phyloP scores from a whole-genome alignment of 2,329 filamentous ascomycete genomes.

The Pseudogymnoascus sp. region DNA sequence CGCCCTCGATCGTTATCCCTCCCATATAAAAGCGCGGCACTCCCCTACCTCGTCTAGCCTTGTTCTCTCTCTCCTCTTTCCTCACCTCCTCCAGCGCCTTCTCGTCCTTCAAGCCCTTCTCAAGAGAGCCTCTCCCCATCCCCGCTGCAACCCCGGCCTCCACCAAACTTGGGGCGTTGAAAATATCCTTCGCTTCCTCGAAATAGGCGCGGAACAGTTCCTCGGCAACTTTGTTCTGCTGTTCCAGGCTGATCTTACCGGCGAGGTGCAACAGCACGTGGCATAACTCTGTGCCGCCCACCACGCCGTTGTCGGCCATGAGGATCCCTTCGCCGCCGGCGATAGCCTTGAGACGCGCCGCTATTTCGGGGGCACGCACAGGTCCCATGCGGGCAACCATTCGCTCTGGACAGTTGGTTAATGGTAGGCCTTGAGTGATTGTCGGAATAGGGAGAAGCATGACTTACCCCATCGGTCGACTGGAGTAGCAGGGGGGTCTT shows the following conservation, averaged over 20 bases:
- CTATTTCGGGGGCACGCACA: neutral
- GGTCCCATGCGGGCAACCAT: neutral
- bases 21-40: neutral
- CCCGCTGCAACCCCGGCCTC: constrained; percentile 22
- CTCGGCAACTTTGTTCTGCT: constrained; percentile 53
- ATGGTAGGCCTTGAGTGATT: neutral
- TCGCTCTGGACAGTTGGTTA: neutral
- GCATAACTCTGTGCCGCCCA: neutral
- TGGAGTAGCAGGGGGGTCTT: neutral
- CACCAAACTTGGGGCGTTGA: constrained; percentile 32
- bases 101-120: constrained; percentile 46
- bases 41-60: constrained; percentile 21
- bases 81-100: constrained; percentile 49
- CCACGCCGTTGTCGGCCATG: neutral
- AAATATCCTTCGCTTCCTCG: constrained; percentile 58
- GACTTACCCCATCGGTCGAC: neutral
- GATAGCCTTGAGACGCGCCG: neutral
- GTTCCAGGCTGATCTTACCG: neutral
- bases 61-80: constrained; percentile 45
- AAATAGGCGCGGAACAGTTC: constrained; percentile 61
- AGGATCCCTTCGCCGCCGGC: neutral
- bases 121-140: constrained; percentile 45
- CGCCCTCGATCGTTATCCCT: neutral
- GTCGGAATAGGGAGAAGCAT: neutral
- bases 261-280: neutral